Conservation (phyloP, 306 rosid species). For the Ammopiptanthus mongolicus region DNA sequence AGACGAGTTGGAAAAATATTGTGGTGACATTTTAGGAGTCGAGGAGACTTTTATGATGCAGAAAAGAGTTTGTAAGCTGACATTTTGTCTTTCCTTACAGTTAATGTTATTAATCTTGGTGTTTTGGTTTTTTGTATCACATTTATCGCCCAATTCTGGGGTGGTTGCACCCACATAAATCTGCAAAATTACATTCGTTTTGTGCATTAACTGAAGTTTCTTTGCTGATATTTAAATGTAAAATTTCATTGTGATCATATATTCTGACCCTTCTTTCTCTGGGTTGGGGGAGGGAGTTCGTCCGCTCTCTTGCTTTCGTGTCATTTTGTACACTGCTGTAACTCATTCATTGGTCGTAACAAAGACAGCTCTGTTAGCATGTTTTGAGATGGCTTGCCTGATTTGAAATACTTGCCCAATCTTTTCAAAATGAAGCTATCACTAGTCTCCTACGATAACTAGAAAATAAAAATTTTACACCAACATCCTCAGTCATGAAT, state of each 20-base stretch:
- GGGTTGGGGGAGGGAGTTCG: constrained; percentile 8
- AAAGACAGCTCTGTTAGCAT: no score
- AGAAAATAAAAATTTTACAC: no score
- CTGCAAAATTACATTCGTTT: constrained; percentile 16
- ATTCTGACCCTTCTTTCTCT: constrained; percentile 21
- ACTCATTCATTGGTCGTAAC: no score
- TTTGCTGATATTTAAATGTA: constrained; percentile 29
- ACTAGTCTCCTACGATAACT: no score
- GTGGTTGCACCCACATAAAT: constrained; percentile 72
- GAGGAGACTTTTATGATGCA: constrained; percentile 55
- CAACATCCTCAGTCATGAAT: no score
- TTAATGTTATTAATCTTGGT: constrained; percentile 41
- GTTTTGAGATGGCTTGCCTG: no score
- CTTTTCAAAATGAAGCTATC: no score
- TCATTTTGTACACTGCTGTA: no score
- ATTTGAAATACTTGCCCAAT: background rate
- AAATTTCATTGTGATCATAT: constrained; percentile 22
- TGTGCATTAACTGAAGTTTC: constrained; percentile 30
- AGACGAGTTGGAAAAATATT: constrained; percentile 43
- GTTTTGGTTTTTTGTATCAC: constrained; percentile 42
- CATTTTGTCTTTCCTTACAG: constrained; percentile 49
- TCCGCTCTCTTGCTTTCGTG: no score
- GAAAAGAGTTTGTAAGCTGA: constrained; percentile 48
- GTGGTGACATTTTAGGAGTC: constrained; percentile 43
- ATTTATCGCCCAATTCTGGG: constrained; percentile 41